A percentile compares a stretch with the other conserved stretches of the same genome.
Conservation (phyloP, 2,329 filamentous ascomycete genomes). For the Colletotrichum chrysophilum region DNA sequence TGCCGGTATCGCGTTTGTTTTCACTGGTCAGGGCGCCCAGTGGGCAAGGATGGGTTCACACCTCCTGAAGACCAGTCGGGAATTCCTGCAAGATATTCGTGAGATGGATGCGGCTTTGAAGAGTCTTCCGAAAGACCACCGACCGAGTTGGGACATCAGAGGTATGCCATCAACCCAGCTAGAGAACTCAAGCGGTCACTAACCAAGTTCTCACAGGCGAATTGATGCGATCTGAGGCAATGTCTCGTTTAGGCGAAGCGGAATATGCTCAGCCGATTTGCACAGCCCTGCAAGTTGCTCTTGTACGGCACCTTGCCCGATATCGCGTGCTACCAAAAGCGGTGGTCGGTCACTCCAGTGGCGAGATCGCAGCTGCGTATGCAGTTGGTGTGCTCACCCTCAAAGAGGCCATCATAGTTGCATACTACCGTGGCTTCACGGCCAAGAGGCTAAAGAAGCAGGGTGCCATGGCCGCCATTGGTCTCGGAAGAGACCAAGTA, state of each 20-base stretch:
- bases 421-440: conserved; percentile 38
- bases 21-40: conserved; percentile 52
- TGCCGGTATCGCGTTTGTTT: conserved; percentile 29
- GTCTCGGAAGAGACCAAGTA: conserved; percentile 23
- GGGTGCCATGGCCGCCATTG: conserved; percentile 39
- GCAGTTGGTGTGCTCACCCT: conserved; percentile 31
- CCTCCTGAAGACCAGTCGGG: conserved; percentile 22
- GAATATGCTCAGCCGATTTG: conserved; percentile 52
- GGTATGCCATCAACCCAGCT: not conserved
- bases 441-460: conserved; percentile 23
- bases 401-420: conserved; percentile 34
- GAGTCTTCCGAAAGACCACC: conserved; percentile 27
- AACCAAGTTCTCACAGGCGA: not conserved
- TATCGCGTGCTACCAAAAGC: conserved; percentile 32
- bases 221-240: not conserved
- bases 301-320: conserved; percentile 38
- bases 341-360: conserved; percentile 42
- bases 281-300: conserved; percentile 57
- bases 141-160: conserved; percentile 26
- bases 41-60: conserved; percentile 45
- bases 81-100: conserved; percentile 7
- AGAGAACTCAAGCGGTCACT: not conserved
- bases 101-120: conserved; percentile 19
- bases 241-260: conserved; percentile 22
- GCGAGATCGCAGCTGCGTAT: conserved; percentile 46